Base-by-base conservation (phyloP, 192 early-diverging fungal species). In the Gaertneriomyces semiglobifer region DNA sequence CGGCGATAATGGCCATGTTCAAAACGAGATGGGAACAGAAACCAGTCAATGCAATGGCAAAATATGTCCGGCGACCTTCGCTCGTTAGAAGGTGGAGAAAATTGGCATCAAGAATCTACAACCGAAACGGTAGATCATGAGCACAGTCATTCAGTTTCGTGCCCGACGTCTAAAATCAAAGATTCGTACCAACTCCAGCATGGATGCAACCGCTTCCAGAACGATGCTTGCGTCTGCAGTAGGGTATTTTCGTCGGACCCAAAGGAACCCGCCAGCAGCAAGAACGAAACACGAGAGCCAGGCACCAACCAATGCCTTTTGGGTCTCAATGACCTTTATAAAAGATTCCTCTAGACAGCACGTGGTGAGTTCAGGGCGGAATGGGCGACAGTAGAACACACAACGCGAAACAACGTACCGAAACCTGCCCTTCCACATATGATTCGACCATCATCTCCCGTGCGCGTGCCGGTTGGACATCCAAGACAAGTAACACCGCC, bases 401-500 rank as follows among this genome's bases (percentile, higher is more conserved):
- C 39, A 61, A 11, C 6, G 44, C 11, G 10, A 45, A 14, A 3
- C 11, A 0, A 61, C 60, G 18, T 46, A 65, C 63, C 63, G 41
- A 65, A 65, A 1, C 63, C 63, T n/a, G 53, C n/a, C 19, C 54
- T 52, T 53, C 63, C 63, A 20, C 63, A 65, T 7, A 65, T 40
- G 2, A 65, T 10, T 53, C 63, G n/a, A 6, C 63, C 63, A 54
- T 65, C 63, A 4, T 48, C 4, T 11, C 18, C 47, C 38, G 39
- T 54, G 42, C 52, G 47, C 19, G 63, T 65, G 12, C 63, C 63
- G 9, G 63, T 20, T 11, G 63, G 63, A 65, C 63, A 65, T n/a
- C 63, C 63, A 8, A 54, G 45, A 53, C 63, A 65, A 6, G 38
- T 40, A 8, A 65, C 40, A 14, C 38, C 63, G 6, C 20, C 63